Evolutionary conservation across 345 rosid species (phyloP), one percentile per base, ranked within the genome.

Genomic region (Brassica rapa): DNA sequence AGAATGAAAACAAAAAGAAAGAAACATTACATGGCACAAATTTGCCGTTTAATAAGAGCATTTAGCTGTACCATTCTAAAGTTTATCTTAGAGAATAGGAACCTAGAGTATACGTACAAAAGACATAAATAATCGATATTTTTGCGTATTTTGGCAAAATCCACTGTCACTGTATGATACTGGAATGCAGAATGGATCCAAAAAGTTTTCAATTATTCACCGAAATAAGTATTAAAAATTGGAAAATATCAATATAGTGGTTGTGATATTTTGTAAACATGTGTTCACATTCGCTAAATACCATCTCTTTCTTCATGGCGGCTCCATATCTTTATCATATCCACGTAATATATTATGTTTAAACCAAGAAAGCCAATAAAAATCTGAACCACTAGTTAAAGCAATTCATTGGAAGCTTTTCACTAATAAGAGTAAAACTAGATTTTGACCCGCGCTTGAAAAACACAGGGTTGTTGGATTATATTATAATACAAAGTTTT

Each of bases 201-300:
- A 60, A 51, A 24, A 51, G 30, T 63, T 14, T 53, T 62, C 64
- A 69, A 24, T 62, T 70, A 77, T 77, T 75, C 75, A 70, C 43
- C 39, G 23, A 62, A 49, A 19, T 2, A 65, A 19, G 1, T 14
- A 4, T 15, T 35, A 10, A 49, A 59, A 60, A 59, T 10, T 0
- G 33, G 11, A 70, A 62, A 53, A 70, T 39, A 53, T 70, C 59
- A 16, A 49, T 2, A 24, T 29, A 68, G 71, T 64, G 72, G 72
- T 77, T 55, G 71, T 77, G 70, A 9, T 10, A 70, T 77, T 32
- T 62, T 10, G 10, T 10, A 0, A 64, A 11, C 24, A 35, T 51
- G n/a, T 39, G 35, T 71, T 77, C 76, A 77, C 76, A 77, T 70
- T 63, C 11, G 29, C 66, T 51, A 33, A 77, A 62, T 62, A n/a